Percentiles rank a stretch among this genome's conserved stretches.
phyloP scores from a whole-genome alignment of 1,284 basidiomycete genomes.

The Tranzscheliella williamsii region DNA sequence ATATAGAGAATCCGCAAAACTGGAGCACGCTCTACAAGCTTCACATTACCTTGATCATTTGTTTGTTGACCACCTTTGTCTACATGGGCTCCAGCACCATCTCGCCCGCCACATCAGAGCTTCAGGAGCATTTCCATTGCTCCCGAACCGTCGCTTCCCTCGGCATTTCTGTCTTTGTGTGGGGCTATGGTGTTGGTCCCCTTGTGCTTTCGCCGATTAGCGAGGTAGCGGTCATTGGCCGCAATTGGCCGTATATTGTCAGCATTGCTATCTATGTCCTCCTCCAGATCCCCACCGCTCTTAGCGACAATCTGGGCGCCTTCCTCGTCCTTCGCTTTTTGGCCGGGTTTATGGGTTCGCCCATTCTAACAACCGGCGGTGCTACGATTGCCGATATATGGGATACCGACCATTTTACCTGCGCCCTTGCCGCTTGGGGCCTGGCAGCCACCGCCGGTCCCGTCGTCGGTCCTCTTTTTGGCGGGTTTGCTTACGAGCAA shows the following conservation, averaged over 20 bases:
- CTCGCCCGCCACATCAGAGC: constrained; percentile 7
- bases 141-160: constrained; percentile 62
- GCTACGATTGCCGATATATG: constrained; percentile 49
- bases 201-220: constrained; percentile 57
- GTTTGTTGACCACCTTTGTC: constrained; percentile 63
- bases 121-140: constrained; percentile 14
- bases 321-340: constrained; percentile 55
- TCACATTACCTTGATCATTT: constrained; percentile 43
- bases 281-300: constrained; percentile 18
- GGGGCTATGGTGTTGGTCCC: constrained; percentile 35
- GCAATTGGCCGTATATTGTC: constrained; percentile 27
- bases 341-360: constrained; percentile 60
- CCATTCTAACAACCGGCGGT: constrained; percentile 58
- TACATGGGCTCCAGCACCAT: constrained; percentile 65
- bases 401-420: constrained; percentile 8
- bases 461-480: constrained; percentile 36
- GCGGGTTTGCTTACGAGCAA: constrained; percentile 47
- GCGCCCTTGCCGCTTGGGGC: constrained; percentile 15
- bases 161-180: constrained; percentile 15
- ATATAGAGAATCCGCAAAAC: constrained; percentile 49
- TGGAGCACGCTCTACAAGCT: constrained; percentile 37
- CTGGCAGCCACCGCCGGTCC: constrained; percentile 37
- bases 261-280: constrained; percentile 13
- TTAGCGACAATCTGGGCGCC: constrained; percentile 6
- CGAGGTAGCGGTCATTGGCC: constrained; percentile 53